Evolutionary conservation across 108 stramenopile genomes (phyloP).

Genomic region (Cylindrotheca fusiformis): DNA sequence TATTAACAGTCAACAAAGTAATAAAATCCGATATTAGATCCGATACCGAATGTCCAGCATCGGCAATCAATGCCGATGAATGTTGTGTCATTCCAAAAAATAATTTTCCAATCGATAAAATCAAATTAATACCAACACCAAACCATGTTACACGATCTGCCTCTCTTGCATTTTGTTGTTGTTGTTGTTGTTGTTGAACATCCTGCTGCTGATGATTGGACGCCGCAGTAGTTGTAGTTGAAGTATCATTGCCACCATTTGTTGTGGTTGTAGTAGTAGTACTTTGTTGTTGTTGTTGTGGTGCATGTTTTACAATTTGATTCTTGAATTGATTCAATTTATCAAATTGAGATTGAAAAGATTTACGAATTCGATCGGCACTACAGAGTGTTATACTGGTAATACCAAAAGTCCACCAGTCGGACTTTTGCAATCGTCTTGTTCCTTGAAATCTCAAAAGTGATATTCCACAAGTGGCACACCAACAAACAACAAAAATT

Average conservation of each 20-base stretch:
- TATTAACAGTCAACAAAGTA: conserved; percentile 88
- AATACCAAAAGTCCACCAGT: conserved; percentile 26
- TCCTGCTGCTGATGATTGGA: conserved; percentile 15
- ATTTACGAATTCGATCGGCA: conserved; percentile 15
- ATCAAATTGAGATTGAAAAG: conserved; percentile 3
- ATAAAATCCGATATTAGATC: conserved; percentile 94
- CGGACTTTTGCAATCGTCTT: conserved; percentile 10
- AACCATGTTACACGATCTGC: conserved; percentile 87
- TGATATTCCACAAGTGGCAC: conserved; percentile 44
- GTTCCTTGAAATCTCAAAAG: conserved; percentile 25
- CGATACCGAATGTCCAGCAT: conserved; percentile 92
- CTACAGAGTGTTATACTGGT: conserved; percentile 13
- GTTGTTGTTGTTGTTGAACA: background rate
- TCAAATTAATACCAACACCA: conserved; percentile 78
- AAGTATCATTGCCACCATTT: background rate
- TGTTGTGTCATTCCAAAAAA: conserved; percentile 78
- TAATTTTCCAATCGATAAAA: conserved; percentile 72
- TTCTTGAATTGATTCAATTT: conserved; percentile 9
- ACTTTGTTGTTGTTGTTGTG: conserved; percentile 10
- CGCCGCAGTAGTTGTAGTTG: conserved; percentile 10
- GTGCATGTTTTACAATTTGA: conserved; percentile 26
- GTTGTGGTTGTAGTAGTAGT: background rate
- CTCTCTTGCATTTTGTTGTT: conserved; percentile 45
- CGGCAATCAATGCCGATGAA: conserved; percentile 89
- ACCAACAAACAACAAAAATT: conserved; percentile 57